Evolutionary conservation across 768 basidiomycete genomes (phyloP).

Genomic region (Termitomyces sp.): DNA sequence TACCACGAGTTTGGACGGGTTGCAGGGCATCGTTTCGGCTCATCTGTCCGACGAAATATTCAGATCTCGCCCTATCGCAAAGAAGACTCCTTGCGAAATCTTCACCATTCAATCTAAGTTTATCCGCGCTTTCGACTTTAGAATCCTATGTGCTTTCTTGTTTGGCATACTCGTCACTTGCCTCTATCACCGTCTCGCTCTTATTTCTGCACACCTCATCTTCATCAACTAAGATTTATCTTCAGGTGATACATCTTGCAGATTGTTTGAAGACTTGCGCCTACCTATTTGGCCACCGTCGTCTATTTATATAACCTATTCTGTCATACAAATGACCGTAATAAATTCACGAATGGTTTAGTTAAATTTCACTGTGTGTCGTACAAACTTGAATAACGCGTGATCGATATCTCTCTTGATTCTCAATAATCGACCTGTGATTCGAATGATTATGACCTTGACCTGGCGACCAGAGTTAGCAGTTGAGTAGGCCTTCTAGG

Average conservation of each 20-base stretch:
- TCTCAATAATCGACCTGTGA: no score
- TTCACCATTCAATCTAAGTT: conserved; percentile 4
- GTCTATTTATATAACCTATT: background rate
- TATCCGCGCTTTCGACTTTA: conserved; percentile 6
- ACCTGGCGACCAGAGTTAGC: background rate
- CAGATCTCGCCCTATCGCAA: conserved; percentile 9
- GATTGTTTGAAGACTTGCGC: background rate
- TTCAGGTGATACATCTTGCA: background rate
- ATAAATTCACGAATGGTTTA: background rate
- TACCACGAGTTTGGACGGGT: conserved; percentile 49
- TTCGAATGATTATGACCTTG: background rate
- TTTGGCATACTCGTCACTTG: conserved; percentile 12
- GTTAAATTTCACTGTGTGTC: background rate
- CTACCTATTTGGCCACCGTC: background rate
- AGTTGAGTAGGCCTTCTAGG: background rate
- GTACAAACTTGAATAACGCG: background rate
- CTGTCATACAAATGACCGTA: background rate
- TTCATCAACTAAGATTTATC: conserved; percentile 2
- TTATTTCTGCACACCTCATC: conserved; percentile 7
- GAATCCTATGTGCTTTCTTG: conserved; percentile 12
- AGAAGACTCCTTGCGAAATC: conserved; percentile 5
- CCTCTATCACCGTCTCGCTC: conserved; percentile 7
- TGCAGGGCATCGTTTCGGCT: conserved; percentile 40
- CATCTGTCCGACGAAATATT: conserved; percentile 17
- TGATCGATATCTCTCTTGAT: no score